A percentile compares a stretch with the other conserved stretches of the same genome.
phyloP scores from a whole-genome alignment of 2,329 filamentous ascomycete species.

The Trichoderma endophyticum region DNA sequence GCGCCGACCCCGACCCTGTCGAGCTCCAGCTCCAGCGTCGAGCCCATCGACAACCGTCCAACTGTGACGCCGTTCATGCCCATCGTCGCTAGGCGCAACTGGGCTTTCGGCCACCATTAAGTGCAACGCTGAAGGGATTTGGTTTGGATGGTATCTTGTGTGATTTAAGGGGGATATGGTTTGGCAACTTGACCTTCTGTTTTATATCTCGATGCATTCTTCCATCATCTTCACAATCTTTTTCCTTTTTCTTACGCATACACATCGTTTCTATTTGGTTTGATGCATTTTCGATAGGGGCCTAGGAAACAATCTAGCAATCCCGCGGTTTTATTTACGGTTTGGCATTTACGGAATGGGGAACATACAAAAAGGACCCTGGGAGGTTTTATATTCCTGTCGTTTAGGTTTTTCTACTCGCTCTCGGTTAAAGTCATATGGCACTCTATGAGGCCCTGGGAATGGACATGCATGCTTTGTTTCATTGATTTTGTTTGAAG shows the following conservation, averaged over 20 bases:
- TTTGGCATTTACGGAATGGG: constrained; percentile 2
- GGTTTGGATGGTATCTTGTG: background rate
- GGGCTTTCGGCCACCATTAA: constrained; percentile 16
- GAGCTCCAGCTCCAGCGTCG: background rate
- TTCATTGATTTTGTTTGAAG: background rate
- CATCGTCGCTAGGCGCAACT: background rate
- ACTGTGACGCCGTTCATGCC: constrained; percentile 15
- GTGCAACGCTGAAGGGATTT: background rate
- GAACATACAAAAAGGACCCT: background rate
- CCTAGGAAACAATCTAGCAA: background rate
- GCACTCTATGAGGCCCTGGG: background rate
- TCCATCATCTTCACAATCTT: background rate
- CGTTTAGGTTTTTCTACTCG: background rate
- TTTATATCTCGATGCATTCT: background rate
- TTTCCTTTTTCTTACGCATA: background rate
- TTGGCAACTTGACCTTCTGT: background rate
- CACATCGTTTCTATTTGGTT: constrained; percentile 2
- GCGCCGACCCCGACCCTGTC: background rate
- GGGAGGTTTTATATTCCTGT: constrained; percentile 3
- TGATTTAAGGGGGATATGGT: background rate
- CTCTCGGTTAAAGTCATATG: background rate
- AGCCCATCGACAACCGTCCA: background rate
- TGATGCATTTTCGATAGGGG: constrained; percentile 12
- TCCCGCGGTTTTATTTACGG: background rate
- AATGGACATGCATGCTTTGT: background rate